phyloP scores from a whole-genome alignment of 2,329 filamentous ascomycete species.

The Phaeomoniella chlamydospora region DNA sequence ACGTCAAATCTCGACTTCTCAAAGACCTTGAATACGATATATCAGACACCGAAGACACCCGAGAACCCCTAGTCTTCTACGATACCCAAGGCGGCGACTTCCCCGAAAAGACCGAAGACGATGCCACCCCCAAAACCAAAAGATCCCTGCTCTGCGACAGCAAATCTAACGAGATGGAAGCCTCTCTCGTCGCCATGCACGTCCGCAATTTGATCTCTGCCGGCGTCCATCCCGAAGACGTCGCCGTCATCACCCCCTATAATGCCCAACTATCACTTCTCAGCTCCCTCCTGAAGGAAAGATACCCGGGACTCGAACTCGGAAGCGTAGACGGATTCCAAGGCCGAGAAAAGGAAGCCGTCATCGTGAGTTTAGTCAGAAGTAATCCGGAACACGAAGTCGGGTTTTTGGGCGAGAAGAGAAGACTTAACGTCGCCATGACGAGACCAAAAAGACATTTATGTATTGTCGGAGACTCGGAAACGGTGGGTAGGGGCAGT shows the following conservation, averaged over 20 bases:
- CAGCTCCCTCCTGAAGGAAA: conserved; percentile 60
- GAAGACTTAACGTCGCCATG: conserved; percentile 92
- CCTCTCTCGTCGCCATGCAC: conserved; percentile 63
- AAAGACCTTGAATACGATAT: conserved; percentile 67
- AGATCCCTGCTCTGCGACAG: conserved; percentile 51
- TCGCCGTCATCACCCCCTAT: conserved; percentile 90
- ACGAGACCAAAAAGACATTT: conserved; percentile 83
- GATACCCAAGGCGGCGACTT: conserved; percentile 95
- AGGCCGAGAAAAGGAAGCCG: conserved; percentile 89
- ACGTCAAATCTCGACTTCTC: conserved; percentile 61
- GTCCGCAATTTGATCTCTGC: conserved; percentile 61
- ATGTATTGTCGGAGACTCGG: conserved; percentile 83
- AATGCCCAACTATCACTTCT: conserved; percentile 82
- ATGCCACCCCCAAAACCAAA: conserved; percentile 38
- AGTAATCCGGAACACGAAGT: conserved; percentile 81
- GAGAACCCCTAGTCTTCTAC: conserved; percentile 78
- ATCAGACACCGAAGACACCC: conserved; percentile 69
- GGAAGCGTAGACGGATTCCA: conserved; percentile 96
- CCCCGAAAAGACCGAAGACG: conserved; percentile 66
- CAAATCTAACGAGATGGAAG: conserved; percentile 88
- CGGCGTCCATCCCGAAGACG: conserved; percentile 68
- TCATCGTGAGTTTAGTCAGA: conserved; percentile 84
- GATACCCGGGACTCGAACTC: conserved; percentile 75
- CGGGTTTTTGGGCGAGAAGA: conserved; percentile 83
- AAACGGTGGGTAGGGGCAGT: conserved; percentile 74